Conservation (phyloP, 1,284 basidiomycete species). For the Psilocybe mexicana region DNA sequence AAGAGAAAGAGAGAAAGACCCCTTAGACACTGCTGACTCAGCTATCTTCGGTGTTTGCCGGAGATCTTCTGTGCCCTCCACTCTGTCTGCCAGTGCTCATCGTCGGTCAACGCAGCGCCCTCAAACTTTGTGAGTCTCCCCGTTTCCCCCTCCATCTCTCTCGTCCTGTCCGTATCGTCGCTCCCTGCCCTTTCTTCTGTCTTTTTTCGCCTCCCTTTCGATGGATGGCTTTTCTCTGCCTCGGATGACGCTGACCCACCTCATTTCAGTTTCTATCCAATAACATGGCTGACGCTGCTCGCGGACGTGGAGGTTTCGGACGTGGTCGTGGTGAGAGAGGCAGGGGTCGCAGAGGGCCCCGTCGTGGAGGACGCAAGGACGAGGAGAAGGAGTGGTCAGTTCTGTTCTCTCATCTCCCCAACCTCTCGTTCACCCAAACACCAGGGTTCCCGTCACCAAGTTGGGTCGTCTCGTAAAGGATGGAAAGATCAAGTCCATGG, state of each 20-base stretch:
- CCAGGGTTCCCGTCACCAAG: constrained; percentile 97
- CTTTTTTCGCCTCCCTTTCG: constrained; percentile 14
- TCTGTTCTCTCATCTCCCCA: not conserved
- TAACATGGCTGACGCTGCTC: constrained; percentile 76
- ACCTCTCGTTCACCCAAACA: not conserved
- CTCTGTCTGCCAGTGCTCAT: constrained; percentile 21
- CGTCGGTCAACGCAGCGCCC: constrained; percentile 38
- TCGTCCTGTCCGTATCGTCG: not conserved
- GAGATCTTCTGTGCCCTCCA: constrained; percentile 11
- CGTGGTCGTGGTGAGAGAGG: constrained; percentile 88
- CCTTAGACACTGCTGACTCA: constrained; percentile 24
- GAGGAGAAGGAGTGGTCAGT: constrained; percentile 99
- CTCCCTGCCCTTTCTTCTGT: not conserved
- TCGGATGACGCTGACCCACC: constrained; percentile 31
- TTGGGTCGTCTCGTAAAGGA: constrained; percentile 99
- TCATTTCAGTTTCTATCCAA: constrained; percentile 13
- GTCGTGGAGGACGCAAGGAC: constrained; percentile 96
- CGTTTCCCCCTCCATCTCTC: constrained; percentile 7
- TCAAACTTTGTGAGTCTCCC: constrained; percentile 34
- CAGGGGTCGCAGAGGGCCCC: constrained; percentile 86
- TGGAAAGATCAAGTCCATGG: constrained; percentile 99
- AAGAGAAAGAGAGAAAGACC: no score
- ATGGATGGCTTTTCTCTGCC: constrained; percentile 35
- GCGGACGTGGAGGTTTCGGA: constrained; percentile 85
- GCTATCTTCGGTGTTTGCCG: constrained; percentile 23